Evolutionary conservation across 768 basidiomycete genomes (phyloP).

Genomic region (Boletus huronensis): DNA sequence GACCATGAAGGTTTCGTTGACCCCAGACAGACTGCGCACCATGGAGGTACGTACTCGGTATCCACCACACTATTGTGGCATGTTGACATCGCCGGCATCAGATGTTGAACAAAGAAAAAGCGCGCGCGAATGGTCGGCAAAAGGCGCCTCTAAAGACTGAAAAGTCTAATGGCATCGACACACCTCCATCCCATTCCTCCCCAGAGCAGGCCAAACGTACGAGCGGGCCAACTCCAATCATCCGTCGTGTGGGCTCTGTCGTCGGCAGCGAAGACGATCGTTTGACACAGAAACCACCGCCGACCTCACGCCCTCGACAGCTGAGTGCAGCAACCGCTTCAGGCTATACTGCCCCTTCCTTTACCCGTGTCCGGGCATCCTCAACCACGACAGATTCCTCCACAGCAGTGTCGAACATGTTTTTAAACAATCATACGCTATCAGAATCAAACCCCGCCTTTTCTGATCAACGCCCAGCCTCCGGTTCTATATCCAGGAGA

Average conservation of each 20-base stretch:
- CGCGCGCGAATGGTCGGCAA: conserved; percentile 32
- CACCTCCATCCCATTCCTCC: conserved; percentile 9
- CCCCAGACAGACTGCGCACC: conserved; percentile 86
- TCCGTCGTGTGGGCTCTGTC: conserved; percentile 59
- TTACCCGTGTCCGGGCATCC: conserved; percentile 27
- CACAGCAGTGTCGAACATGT: conserved; percentile 2
- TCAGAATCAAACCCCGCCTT: conserved; percentile 30
- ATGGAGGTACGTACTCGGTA: conserved; percentile 72
- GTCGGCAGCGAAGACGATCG: conserved; percentile 57
- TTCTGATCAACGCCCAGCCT: conserved; percentile 24
- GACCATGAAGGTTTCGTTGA: conserved; percentile 94
- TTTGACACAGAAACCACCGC: conserved; percentile 28
- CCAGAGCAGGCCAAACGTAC: conserved; percentile 25
- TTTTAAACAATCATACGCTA: conserved; percentile 28
- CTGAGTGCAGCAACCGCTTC: conserved; percentile 44
- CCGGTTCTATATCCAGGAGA: conserved; percentile 19
- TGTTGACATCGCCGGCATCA: conserved; percentile 24
- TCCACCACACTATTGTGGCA: conserved; percentile 15
- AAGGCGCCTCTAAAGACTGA: conserved; percentile 22
- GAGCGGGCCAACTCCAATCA: conserved; percentile 40
- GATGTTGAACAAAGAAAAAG: conserved; percentile 76
- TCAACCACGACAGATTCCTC: conserved; percentile 34
- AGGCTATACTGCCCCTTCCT: conserved; percentile 23
- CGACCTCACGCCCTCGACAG: conserved; percentile 44
- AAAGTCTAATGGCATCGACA: conserved; percentile 20